These are phyloP conservation scores for Hanseniaspora taiwanica DNA, from an alignment of 805 yeast genomes.

Conservation along the genomic window DNA sequence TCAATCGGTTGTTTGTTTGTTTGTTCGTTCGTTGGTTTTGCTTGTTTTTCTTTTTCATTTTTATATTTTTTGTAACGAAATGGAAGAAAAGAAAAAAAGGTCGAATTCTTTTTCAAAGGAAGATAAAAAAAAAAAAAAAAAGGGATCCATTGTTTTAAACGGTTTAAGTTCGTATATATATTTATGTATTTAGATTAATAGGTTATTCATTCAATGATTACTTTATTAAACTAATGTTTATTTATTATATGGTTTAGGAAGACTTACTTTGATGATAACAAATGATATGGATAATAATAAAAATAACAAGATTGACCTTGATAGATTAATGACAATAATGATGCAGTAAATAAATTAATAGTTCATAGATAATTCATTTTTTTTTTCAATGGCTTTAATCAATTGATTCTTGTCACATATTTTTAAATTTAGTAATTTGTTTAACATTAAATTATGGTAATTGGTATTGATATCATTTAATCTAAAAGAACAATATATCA, in stretches of 20 bases:
- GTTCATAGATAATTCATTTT: constrained; percentile 20
- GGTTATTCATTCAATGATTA: too few relatives aligned
- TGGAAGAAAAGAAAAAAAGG: too few relatives aligned
- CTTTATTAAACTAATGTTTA: too few relatives aligned
- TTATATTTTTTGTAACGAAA: background rate
- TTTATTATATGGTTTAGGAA: too few relatives aligned
- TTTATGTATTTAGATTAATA: too few relatives aligned
- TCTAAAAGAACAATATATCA: constrained; percentile 82
- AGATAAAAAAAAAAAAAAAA: too few relatives aligned
- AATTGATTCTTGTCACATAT: constrained; percentile 16
- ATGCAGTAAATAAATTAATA: constrained; percentile 9
- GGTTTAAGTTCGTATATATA: too few relatives aligned
- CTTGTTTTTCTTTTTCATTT: constrained; percentile 1
- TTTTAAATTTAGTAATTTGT: constrained; percentile 15
- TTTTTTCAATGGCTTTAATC: constrained; percentile 17
- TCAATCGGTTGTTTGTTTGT: background rate
- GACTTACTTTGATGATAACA: too few relatives aligned
- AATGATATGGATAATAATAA: too few relatives aligned
- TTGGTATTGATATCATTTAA: constrained; percentile 32
- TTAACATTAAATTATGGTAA: constrained; percentile 20
- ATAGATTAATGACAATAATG: background rate
- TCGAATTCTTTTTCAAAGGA: too few relatives aligned
- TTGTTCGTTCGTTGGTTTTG: constrained; percentile 4
- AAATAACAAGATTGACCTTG: too few relatives aligned
- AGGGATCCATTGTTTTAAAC: too few relatives aligned